Evolutionary conservation across 352 stramenopile genomes (phyloP).

Genomic region (Globisporangium parvum): DNA sequence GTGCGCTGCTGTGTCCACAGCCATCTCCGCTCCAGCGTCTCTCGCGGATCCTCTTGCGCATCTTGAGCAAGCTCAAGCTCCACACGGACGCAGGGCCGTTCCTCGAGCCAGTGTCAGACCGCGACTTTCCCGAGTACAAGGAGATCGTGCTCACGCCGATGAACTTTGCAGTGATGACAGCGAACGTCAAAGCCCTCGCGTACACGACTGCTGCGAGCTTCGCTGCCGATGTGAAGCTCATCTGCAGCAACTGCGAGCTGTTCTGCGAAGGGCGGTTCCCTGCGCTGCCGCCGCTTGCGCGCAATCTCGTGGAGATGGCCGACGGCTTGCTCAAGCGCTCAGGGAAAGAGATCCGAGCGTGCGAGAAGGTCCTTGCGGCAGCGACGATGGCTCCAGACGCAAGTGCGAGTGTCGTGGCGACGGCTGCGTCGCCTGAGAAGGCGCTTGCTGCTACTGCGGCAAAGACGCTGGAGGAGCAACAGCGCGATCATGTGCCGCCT

Average conservation of each 20-base stretch:
- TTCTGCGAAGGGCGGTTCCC: constrained; percentile 81
- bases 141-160: constrained; percentile 75
- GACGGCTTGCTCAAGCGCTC: constrained; percentile 66
- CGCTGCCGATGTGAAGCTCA: constrained; percentile 60
- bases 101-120: constrained; percentile 68
- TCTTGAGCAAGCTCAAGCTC: constrained; percentile 56
- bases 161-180: constrained; percentile 53
- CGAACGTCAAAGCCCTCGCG: constrained; percentile 46
- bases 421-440: constrained; percentile 11
- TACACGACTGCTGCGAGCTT: constrained; percentile 53
- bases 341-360: constrained; percentile 55
- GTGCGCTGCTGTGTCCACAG: constrained; percentile 47
- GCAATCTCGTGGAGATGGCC: constrained; percentile 61
- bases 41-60: constrained; percentile 49
- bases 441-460: neutral
- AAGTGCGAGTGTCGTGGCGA: neutral
- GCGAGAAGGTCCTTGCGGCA: constrained; percentile 27
- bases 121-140: constrained; percentile 82
- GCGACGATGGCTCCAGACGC: constrained; percentile 6
- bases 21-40: constrained; percentile 56
- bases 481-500: neutral
- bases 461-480: constrained; percentile 1
- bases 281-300: constrained; percentile 60
- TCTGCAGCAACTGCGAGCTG: constrained; percentile 71
- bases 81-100: constrained; percentile 64